Percentiles rank a stretch among this genome's conserved stretches.
These are phyloP conservation scores for Clavispora vitiphila DNA, from an alignment of 805 yeast genomes.

Conservation along the genomic window DNA sequence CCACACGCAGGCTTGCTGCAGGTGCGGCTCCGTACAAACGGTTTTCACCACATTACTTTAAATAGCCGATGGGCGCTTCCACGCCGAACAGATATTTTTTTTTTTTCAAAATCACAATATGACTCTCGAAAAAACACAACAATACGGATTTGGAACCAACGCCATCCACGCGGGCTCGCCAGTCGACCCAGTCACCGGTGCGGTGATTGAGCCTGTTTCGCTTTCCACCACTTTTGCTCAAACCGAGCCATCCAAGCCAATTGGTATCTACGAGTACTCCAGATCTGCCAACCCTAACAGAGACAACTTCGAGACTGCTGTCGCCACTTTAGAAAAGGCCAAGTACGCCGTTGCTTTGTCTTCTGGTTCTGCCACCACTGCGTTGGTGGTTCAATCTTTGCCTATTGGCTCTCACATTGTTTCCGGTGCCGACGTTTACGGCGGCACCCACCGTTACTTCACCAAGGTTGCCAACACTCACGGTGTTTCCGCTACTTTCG, in stretches of 20 bases:
- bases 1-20: slow-evolving; percentile 1
- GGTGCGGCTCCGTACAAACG: neutral
- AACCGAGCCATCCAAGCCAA: slow-evolving; percentile 67
- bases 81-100: neutral
- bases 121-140: slow-evolving; percentile 34
- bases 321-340: slow-evolving; percentile 76
- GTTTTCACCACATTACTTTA: neutral
- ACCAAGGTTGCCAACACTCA: slow-evolving; percentile 79
- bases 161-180: slow-evolving; percentile 83
- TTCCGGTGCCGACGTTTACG: slow-evolving; percentile 82
- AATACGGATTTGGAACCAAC: slow-evolving; percentile 62
- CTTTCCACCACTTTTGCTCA: slow-evolving; percentile 84
- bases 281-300: slow-evolving; percentile 86
- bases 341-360: slow-evolving; percentile 71
- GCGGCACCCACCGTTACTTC: slow-evolving; percentile 89
- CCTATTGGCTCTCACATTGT: slow-evolving; percentile 70
- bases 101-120: slow-evolving; percentile 15
- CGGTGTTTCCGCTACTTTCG: slow-evolving; percentile 66
- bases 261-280: slow-evolving; percentile 79
- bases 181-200: slow-evolving; percentile 71
- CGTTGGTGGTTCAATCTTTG: slow-evolving; percentile 67
- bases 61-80: neutral
- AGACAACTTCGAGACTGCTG: slow-evolving; percentile 70
- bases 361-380: slow-evolving; percentile 85
- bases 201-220: slow-evolving; percentile 81